Base-by-base conservation (phyloP, 2,329 filamentous ascomycete genomes). In the Talaromyces islandicus region DNA sequence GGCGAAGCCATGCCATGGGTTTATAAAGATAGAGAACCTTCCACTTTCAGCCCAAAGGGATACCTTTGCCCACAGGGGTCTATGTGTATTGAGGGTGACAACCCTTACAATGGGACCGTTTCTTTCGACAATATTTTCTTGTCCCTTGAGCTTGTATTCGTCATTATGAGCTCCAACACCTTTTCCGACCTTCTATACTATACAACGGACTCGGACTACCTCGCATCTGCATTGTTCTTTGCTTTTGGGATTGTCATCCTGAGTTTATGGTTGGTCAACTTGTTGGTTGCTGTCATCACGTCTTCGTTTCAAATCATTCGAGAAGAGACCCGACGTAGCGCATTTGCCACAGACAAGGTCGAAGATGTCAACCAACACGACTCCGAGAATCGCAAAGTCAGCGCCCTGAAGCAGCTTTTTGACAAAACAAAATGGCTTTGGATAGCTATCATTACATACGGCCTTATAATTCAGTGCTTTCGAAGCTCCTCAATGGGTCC, bases 241-340 rank as follows among this genome's bases (percentile, higher is more conserved):
- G 84, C 84, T 46, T 78, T 79, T 59, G 85, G 81, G 0, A 93
- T 96, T 71, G 87, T 99, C 69, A 91, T 99, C 64, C 85, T 99
- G 81, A 94, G 91, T 79, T 82, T 99, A 55, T 99, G 94, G 94
- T 84, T 99, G 69, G 92, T 95, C 64, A 97, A 97, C 73, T 84
- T 99, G 76, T 75, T 89, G 53, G 96, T 99, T 70, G 94, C 94
- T 3, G 94, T 99, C 68, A 99, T 99, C 71, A 99, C 94, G 0
- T 96, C 94, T 5, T 97, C 93, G 1, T 99, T 99, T 70, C 94
- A 99, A 72, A 90, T 99, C 65, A 99, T 99, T 67, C 86, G 94
- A 64, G 95, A 99, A 78, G 94, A 99, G 73, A 96, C 91, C 76
- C 92, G 89, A 74, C 87, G 89, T 32, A 97, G 92, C 77, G 94